Base-by-base conservation (phyloP, 192 early-diverging fungal genomes). In the Coemansia interrupta region DNA sequence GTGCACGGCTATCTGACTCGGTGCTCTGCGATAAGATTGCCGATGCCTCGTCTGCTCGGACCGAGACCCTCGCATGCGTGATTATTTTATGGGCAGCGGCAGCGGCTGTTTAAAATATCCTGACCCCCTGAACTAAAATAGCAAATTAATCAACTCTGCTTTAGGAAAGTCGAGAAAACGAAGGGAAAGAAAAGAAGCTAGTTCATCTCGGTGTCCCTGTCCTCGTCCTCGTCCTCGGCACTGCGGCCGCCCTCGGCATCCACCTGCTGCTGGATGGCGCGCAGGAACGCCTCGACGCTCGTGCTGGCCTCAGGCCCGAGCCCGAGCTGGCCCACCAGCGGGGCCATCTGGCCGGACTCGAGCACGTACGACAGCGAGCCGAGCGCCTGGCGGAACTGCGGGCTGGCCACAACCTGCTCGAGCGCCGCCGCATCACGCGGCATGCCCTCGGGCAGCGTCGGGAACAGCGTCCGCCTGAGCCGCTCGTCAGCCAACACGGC, bases 371-470 rank as follows among this genome's bases (percentile, higher is more conserved):
- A 64, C 44, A 81, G 59, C 13, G 73, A 64, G 3, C 47, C 56
- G 29, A 81, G 58, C n/a, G 73, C 62, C 61, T 81, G 80, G 43
- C 62, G 70, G 64, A 81, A 81, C 70, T 76, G 80, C 45, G 80
- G 67, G 64, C 73, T 72, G 13, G 65, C 38, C 3, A 81, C 52
- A 11, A 75, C 55, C 44, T 62, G 39, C 18, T 72, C 70, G 20
- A 81, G 50, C 4, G 61, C 13, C 48, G 50, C 68, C 5, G 42
- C 22, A 12, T 54, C 51, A 4, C 26, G 54, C 0, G 62, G 63
- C 3, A 69, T 50, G 14, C 60, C 39, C 22, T 73, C 80, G 1
- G 73, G 73, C 63, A 81, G 67, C 15, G 60, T 60, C 11, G 80
- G 80, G 57, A 76, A 70, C 64, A 81, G 59, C 11, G 80, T 36